Conservation (phyloP, 2,329 filamentous ascomycete species). For the Calonectria pseudoturangicola region DNA sequence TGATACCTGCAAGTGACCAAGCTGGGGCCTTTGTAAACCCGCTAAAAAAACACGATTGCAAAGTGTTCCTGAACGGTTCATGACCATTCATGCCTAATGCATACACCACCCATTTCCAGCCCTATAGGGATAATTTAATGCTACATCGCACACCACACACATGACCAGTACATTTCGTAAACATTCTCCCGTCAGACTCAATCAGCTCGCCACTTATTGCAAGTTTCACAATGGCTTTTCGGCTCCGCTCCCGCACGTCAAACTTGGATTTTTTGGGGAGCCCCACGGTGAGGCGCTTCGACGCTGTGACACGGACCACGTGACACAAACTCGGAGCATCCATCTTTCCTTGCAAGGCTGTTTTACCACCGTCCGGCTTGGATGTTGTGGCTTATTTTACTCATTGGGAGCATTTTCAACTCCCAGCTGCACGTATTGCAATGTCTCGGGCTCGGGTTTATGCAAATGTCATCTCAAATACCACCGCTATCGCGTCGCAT, state of each 20-base stretch:
- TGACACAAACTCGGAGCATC: neutral
- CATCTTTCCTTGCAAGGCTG: neutral
- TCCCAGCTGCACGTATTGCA: neutral
- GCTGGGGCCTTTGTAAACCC: neutral
- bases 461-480: too few relatives aligned
- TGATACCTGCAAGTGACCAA: neutral
- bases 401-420: neutral
- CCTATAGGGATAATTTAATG: neutral
- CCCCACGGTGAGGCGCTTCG: neutral
- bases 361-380: neutral
- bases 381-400: neutral
- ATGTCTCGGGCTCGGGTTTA: neutral
- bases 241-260: too few relatives aligned
- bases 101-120: constrained; percentile 1
- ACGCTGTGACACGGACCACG: neutral
- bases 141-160: neutral
- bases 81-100: neutral
- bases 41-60: neutral
- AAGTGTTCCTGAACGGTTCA: neutral
- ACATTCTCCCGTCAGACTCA: neutral
- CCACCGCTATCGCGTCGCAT: too few relatives aligned
- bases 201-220: neutral
- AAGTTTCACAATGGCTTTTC: neutral
- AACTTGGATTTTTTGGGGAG: neutral
- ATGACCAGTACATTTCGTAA: neutral